Base-by-base conservation (phyloP, 129 eudicot species). In the Saussurea involucrata region DNA sequence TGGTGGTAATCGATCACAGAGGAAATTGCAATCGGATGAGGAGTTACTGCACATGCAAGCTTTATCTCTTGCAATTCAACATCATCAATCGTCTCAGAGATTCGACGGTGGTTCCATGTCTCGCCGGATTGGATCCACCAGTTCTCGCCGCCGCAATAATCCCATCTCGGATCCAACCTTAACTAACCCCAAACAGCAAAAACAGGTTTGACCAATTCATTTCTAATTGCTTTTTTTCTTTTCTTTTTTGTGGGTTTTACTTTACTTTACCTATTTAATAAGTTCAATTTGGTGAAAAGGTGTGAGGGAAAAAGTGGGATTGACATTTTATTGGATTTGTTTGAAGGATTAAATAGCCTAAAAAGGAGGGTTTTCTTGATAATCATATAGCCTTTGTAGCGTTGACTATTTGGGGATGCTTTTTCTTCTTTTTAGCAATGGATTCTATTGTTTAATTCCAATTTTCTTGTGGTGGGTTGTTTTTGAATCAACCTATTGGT, bases 81-180 rank as follows among this genome's bases (percentile, higher is more conserved):
- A 95, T 57, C 99, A 95, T 36, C 97, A 92, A 81, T 72, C 90
- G 76, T 92, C 99, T 79, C 99, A 95, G 67, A 78, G 99, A 33
- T 90, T 89, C 63, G 99, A 95, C 1, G 99, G 97, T 11, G 99
- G 97, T 11, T 89, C 97, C 22, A 88, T 92, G 92, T 95, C 99
- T 60, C 80, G 99, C 13, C 87, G 99, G 33, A 78, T 91, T 73
- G 97, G 97, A 63, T 89, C 98, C 78, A 84, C 95, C 27, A 76
- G 93, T 66, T 92, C 97, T 69, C 90, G 97, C 73, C 88, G 90
- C 72, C 94, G 92, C 31, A 85, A 72, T 72, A 82, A 80, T 13
- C 75, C 97, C 1, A 86, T 80, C 17, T 46, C 90, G 3, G 93
- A 87, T 53, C 85, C 90, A 49, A 67, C 33, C 28, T 49, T 85